Evolutionary conservation across 1,284 basidiomycete genomes (phyloP), one percentile per base, ranked within the genome.

Genomic region (Moniliella sp.): DNA sequence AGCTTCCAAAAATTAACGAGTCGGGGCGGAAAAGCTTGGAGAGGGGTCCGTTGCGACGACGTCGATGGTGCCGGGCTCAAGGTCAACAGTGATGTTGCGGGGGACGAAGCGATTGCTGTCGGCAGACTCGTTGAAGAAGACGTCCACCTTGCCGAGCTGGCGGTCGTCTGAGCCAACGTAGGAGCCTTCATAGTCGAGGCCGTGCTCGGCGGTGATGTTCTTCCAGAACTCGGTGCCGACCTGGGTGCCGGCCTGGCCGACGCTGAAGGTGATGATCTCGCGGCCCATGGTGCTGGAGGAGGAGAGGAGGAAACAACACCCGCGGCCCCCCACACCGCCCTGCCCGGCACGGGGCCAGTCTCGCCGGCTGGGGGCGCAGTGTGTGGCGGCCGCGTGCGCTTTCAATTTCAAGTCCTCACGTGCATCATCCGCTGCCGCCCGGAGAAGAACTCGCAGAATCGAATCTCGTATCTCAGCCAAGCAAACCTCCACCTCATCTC

Each of bases 21-120:
- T 69, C 69, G n/a, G 68, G 67, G 37, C 67, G 61, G 65, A 69
- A 69, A 27, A 69, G 61, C 33, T 45, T 48, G 37, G 67, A 67
- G 31, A 69, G 60, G 28, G 65, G 64, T 57, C 72, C 45, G 43
- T 76, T 75, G 62, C 79, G 75, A 86, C 75, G 45, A 80, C 78
- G 65, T 91, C 83, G 82, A 91, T 88, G 34, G 84, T 91, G 58
- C 84, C 86, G 27, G 86, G 84, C 68, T 91, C 84, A 44, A 93
- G 72, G 65, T 93, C 84, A 15, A 48, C 39, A 13, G 39, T 35
- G 19, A 15, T 39, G 18, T 35, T 43, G 39, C 50, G 46, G 28
- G 58, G 58, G 1, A 61, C 58, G 32, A 40, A 61, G 36, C 60
- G 60, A 31, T 47, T 43, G 33, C 55, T 45, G 21, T 39, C 34